These are phyloP conservation scores for Ophiostoma fasciatum DNA, from an alignment of 2,329 filamentous ascomycete genomes.

Conservation along the genomic window DNA sequence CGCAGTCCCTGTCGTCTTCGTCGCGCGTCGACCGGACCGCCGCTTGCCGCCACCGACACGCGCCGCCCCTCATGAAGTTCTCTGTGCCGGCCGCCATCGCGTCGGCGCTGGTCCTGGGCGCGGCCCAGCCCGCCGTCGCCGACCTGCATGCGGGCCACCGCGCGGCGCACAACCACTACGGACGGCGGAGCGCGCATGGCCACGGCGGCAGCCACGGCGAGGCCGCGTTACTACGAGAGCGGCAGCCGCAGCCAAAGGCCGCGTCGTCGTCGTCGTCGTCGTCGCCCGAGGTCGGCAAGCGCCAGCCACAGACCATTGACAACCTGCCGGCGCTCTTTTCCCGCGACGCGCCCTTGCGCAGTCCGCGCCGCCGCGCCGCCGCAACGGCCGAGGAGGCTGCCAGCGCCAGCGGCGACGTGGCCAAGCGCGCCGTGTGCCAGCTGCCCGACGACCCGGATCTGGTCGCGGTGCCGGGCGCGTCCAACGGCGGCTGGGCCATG, in stretches of 20 bases:
- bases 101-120: slow-evolving; percentile 33
- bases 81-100: slow-evolving; percentile 33
- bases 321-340: slow-evolving; percentile 5
- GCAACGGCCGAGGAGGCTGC: slow-evolving; percentile 17
- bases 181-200: slow-evolving; percentile 20
- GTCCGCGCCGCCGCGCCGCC: slow-evolving; percentile 1
- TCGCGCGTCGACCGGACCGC: neutral
- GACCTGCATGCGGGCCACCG: slow-evolving; percentile 24
- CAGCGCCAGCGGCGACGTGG: slow-evolving; percentile 15
- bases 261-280: too few species aligned
- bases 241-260: slow-evolving; percentile 5
- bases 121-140: slow-evolving; percentile 23
- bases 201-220: slow-evolving; percentile 12
- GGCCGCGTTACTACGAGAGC: slow-evolving; percentile 4
- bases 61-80: slow-evolving; percentile 33
- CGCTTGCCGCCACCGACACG: neutral
- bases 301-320: slow-evolving; percentile 10
- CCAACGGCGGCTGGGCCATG: slow-evolving; percentile 68
- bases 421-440: slow-evolving; percentile 42
- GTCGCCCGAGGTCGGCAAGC: slow-evolving; percentile 10
- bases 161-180: slow-evolving; percentile 17
- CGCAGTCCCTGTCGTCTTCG: neutral
- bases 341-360: neutral
- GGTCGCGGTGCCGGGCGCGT: slow-evolving; percentile 49
- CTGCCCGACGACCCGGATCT: slow-evolving; percentile 55